Evolutionary conservation across 192 early-diverging fungal genomes (phyloP).

Genomic region (Podila horticola): DNA sequence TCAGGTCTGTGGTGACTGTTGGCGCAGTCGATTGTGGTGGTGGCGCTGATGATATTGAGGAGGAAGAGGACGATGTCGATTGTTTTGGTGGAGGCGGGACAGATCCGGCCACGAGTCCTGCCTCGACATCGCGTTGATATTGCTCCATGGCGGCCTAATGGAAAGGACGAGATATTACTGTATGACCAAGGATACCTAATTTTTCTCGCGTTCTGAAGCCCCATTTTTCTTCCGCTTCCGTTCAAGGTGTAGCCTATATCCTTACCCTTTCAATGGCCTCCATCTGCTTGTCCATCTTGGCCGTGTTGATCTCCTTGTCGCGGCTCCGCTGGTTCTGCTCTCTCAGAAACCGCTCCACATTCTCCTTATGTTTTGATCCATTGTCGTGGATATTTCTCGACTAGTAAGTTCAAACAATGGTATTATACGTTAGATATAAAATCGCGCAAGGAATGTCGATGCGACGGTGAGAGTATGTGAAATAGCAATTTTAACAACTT

Average conservation of each 20-base stretch:
- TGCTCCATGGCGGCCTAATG: constrained; percentile 55
- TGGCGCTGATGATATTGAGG: neutral
- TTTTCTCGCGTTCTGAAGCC: neutral
- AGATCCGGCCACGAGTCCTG: constrained; percentile 35
- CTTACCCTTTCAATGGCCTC: constrained; percentile 73
- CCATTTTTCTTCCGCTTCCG: too few relatives aligned
- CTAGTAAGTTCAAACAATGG: neutral
- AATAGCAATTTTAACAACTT: constrained; percentile 10
- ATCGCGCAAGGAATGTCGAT: too few relatives aligned
- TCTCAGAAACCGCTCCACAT: constrained; percentile 78
- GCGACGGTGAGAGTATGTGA: too few relatives aligned
- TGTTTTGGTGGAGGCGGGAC: too few relatives aligned
- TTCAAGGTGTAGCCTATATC: neutral
- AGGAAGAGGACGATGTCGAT: neutral
- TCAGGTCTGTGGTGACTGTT: neutral
- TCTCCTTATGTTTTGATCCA: constrained; percentile 86
- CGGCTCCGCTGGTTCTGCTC: constrained; percentile 63
- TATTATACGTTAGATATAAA: too few relatives aligned
- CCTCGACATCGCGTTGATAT: constrained; percentile 52
- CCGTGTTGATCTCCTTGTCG: constrained; percentile 43
- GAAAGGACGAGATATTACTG: neutral
- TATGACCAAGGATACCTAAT: neutral
- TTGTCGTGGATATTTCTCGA: constrained; percentile 73
- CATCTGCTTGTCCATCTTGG: constrained; percentile 66
- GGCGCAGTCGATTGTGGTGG: neutral